Percentiles rank a stretch among this genome's conserved stretches.
phyloP scores from a whole-genome alignment of 305 asterid species.

The Solanum hybrid region DNA sequence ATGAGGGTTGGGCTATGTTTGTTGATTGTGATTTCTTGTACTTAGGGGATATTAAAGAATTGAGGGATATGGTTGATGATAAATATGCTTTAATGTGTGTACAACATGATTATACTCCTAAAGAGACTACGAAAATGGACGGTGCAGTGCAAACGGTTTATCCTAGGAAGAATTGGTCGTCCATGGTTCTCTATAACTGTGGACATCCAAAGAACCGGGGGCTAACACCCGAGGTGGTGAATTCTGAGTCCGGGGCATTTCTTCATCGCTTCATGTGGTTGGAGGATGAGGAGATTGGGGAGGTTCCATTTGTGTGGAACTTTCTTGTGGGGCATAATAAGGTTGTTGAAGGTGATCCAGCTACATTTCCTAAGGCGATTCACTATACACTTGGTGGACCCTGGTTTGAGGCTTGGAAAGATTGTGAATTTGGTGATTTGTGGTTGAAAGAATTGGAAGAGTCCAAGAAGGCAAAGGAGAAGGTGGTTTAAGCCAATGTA shows the following conservation, averaged over 20 bases:
- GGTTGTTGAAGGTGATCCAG: slow-evolving; percentile 52
- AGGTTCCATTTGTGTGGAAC: slow-evolving; percentile 78
- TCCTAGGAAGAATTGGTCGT: slow-evolving; percentile 96
- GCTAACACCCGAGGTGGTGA: slow-evolving; percentile 68
- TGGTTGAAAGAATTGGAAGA: slow-evolving; percentile 83
- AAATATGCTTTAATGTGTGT: slow-evolving; percentile 81
- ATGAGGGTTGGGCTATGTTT: slow-evolving; percentile 87
- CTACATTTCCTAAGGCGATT: slow-evolving; percentile 61
- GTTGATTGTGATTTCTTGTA: slow-evolving; percentile 84
- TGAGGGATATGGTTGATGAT: slow-evolving; percentile 51
- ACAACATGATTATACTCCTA: slow-evolving; percentile 80
- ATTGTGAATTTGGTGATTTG: slow-evolving; percentile 79
- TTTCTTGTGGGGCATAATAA: slow-evolving; percentile 77
- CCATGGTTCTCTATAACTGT: slow-evolving; percentile 87
- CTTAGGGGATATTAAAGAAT: slow-evolving; percentile 52
- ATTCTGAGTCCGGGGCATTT: slow-evolving; percentile 66
- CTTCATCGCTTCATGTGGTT: slow-evolving; percentile 88
- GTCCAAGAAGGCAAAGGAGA: slow-evolving; percentile 19
- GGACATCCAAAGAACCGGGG: slow-evolving; percentile 57
- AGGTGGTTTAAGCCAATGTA: slow-evolving; percentile 1
- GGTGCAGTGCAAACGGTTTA: slow-evolving; percentile 80
- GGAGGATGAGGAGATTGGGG: slow-evolving; percentile 75
- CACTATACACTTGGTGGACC: slow-evolving; percentile 93
- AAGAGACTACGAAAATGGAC: slow-evolving; percentile 85
- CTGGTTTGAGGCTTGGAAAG: slow-evolving; percentile 92